phyloP scores from a whole-genome alignment of 345 rosid species.

The Populus alba region DNA sequence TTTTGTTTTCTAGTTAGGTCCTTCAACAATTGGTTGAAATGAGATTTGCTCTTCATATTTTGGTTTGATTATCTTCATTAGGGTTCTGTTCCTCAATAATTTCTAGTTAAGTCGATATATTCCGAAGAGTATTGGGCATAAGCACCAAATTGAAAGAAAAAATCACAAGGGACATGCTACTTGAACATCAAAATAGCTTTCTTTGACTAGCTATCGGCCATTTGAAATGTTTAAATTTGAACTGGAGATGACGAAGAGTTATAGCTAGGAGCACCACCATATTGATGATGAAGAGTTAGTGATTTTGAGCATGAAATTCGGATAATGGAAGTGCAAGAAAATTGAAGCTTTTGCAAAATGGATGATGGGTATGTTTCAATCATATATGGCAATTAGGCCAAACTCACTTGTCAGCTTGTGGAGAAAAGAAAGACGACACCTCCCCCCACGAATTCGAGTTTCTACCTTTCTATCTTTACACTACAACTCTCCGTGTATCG shows the following conservation, averaged over 20 bases:
- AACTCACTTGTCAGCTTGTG: constrained; percentile 48
- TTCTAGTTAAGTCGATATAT: no score
- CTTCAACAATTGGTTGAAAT: no score
- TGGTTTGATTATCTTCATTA: no score
- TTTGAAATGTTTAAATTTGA: not conserved
- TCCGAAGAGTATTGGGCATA: no score
- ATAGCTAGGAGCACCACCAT: not conserved
- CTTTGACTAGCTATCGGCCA: not conserved
- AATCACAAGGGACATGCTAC: no score
- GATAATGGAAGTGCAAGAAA: constrained; percentile 13
- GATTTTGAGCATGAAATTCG: constrained; percentile 18
- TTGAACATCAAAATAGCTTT: not conserved
- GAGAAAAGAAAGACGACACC: constrained; percentile 40
- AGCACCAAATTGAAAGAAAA: no score
- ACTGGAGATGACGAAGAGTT: not conserved
- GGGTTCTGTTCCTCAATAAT: no score
- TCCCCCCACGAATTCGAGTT: constrained; percentile 25
- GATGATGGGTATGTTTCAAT: constrained; percentile 40
- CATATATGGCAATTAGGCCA: constrained; percentile 38
- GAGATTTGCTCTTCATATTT: no score
- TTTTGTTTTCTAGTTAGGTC: no score
- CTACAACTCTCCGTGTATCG: not conserved
- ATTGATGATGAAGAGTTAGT: not conserved
- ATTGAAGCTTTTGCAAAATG: constrained; percentile 16
- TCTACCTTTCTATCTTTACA: constrained; percentile 9